Evolutionary conservation across 192 early-diverging fungal species (phyloP), one percentile per base, ranked within the genome.

Genomic region (Coemansia guatemalensis): DNA sequence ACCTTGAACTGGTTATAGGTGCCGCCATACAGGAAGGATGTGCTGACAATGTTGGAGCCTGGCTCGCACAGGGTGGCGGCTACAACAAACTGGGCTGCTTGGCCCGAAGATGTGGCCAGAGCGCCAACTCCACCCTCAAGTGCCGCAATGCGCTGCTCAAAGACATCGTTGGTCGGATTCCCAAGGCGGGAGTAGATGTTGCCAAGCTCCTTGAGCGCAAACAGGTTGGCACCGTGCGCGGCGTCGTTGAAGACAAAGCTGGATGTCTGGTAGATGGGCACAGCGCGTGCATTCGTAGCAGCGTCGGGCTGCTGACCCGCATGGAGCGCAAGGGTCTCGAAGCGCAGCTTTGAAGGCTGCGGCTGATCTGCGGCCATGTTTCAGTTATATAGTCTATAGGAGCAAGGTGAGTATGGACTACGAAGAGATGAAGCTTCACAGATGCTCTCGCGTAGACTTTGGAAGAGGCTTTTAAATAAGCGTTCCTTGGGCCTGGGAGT

Each of bases 291-390:
- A 22, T 89, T 85, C 58, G 91, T 95, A 3, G 85, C 64, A 5
- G 83, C 23, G 61, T 87, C 87, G 53, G 88, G 67, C 7, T 59
- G 63, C 60, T 90, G 92, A 24, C 94, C 95, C 22, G 94, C 92
- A 65, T 98, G 95, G 17, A 98, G 75, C 76, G 95, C 93, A 25
- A 95, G 87, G 24, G 94, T 97, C 60, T 96, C 93, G 66, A 96
- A 96, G 65, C 74, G 85, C 56, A 73, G 50, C 55, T 64, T 76
- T 30, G 49, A 27, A 24, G 24, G 26, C 22, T 21, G 23, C 25
- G n/a, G 49, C 18, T 50, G 20, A 9, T 25, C 23, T 4, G 21
- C 21, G 22, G 51, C 51, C 21, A 26, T 22, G 1, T 52, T 26
- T n/a, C 12, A 50, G 22, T 5, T 50, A 35, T 35, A 35, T 35